These are phyloP conservation scores for Penicillium macrosclerotiorum DNA, from an alignment of 495 filamentous ascomycete genomes.

Conservation along the genomic window DNA sequence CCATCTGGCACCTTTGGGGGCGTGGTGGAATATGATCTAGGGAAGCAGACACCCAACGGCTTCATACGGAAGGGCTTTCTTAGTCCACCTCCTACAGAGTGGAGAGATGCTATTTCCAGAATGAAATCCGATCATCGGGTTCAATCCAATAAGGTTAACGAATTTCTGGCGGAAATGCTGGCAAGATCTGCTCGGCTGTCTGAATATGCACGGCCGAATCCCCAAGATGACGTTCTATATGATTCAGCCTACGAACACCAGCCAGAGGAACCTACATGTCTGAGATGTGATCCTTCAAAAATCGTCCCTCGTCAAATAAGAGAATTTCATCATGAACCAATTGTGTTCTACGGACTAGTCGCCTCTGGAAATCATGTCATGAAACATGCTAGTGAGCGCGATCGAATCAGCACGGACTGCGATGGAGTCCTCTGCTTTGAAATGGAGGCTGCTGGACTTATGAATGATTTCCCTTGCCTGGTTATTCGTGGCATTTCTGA, in stretches of 20 bases:
- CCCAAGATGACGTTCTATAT: not conserved
- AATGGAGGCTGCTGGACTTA: slow-evolving; percentile 41
- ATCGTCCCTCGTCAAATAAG: not conserved
- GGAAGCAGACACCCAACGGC: slow-evolving; percentile 6
- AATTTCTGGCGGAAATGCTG: not conserved
- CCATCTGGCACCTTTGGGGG: not conserved
- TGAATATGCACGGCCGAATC: not conserved
- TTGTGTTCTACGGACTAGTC: slow-evolving; percentile 31
- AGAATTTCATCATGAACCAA: not conserved
- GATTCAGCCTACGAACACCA: not conserved
- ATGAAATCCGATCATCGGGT: not conserved
- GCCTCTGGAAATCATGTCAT: slow-evolving; percentile 41
- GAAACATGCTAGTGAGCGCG: slow-evolving; percentile 14
- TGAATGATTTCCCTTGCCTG: slow-evolving; percentile 27
- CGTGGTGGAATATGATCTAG: not conserved
- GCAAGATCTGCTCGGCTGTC: not conserved
- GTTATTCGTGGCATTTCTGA: slow-evolving; percentile 36
- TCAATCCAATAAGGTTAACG: not conserved
- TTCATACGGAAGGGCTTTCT: not conserved
- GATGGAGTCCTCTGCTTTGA: slow-evolving; percentile 27
- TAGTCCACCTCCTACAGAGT: not conserved
- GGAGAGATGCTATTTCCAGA: not conserved
- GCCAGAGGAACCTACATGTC: not conserved
- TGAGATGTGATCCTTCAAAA: not conserved
- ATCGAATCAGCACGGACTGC: slow-evolving; percentile 2